Evolutionary conservation across 495 filamentous ascomycete genomes (phyloP).

Genomic region (Aspergillus nanangensis): DNA sequence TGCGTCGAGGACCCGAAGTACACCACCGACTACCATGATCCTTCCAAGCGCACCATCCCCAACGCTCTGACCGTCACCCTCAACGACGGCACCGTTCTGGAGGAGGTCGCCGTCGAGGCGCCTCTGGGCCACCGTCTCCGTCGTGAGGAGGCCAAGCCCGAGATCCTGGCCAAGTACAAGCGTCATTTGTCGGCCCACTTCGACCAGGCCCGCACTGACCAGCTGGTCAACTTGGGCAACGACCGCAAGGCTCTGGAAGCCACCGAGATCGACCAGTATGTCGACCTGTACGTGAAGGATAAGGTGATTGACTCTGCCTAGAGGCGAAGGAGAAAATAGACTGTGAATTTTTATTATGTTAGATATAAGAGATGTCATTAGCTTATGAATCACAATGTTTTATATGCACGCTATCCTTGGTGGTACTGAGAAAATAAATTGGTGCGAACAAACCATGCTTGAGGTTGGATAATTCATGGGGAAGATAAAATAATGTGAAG

Average conservation of each 20-base stretch:
- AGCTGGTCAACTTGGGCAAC: slow-evolving; percentile 72
- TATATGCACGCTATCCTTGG: too few species aligned
- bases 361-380: slow-evolving; percentile 30
- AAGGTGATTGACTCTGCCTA: slow-evolving; percentile 37
- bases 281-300: slow-evolving; percentile 86
- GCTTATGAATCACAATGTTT: too few species aligned
- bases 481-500: too few species aligned
- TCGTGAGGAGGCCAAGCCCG: slow-evolving; percentile 94
- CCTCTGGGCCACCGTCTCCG: slow-evolving; percentile 89
- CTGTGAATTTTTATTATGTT: slow-evolving; percentile 1
- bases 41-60: slow-evolving; percentile 86
- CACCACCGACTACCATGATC: slow-evolving; percentile 91
- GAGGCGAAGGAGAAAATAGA: background rate
- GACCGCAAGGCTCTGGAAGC: slow-evolving; percentile 69
- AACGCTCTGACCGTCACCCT: slow-evolving; percentile 92
- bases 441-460: too few species aligned
- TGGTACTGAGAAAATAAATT: too few species aligned
- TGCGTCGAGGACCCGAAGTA: slow-evolving; percentile 96
- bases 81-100: slow-evolving; percentile 89
- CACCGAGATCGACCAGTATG: slow-evolving; percentile 86
- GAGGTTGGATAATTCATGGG: too few species aligned
- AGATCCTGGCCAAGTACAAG: slow-evolving; percentile 92
- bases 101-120: slow-evolving; percentile 91
- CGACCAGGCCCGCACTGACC: slow-evolving; percentile 64
- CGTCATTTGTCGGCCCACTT: slow-evolving; percentile 85